Percentiles rank a stretch among this genome's conserved stretches.
Evolutionary conservation across 2,329 filamentous ascomycete species (phyloP).

Genomic region (Epichloe typhina): DNA sequence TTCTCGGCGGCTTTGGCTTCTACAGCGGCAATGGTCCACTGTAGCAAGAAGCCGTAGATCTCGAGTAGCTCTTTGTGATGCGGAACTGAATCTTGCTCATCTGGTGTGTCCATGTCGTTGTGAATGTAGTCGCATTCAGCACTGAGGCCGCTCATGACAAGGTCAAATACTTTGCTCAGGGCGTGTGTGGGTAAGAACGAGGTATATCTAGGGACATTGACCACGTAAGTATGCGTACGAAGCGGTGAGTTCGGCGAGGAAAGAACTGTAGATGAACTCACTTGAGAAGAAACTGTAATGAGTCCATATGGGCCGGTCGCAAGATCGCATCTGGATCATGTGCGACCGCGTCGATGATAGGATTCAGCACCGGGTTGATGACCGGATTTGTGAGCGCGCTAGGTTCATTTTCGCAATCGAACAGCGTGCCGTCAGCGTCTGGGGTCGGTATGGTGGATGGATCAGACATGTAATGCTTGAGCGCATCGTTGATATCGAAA

Average conservation of each 20-base stretch:
- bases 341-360: conserved; percentile 82
- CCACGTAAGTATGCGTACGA: not conserved
- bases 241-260: not conserved
- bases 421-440: conserved; percentile 69
- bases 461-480: conserved; percentile 95
- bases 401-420: conserved; percentile 87
- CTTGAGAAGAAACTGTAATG: conserved; percentile 92
- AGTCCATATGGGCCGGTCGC: conserved; percentile 72
- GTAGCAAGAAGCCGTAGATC: conserved; percentile 83
- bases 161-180: conserved; percentile 84
- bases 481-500: conserved; percentile 93
- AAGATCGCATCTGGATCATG: conserved; percentile 83
- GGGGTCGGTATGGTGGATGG: conserved; percentile 70
- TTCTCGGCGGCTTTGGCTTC: conserved; percentile 91
- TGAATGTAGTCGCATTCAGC: conserved; percentile 77
- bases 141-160: conserved; percentile 74
- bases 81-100: conserved; percentile 76
- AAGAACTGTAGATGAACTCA: conserved; percentile 35
- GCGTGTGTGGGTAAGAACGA: conserved; percentile 66
- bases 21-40: conserved; percentile 91
- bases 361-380: conserved; percentile 77
- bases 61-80: conserved; percentile 89
- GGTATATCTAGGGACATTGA: conserved; percentile 60
- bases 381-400: conserved; percentile 66
- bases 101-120: conserved; percentile 68